Evolutionary conservation across 768 basidiomycete genomes (phyloP), one percentile per base, ranked within the genome.

Genomic region (Lentinula raphanica): DNA sequence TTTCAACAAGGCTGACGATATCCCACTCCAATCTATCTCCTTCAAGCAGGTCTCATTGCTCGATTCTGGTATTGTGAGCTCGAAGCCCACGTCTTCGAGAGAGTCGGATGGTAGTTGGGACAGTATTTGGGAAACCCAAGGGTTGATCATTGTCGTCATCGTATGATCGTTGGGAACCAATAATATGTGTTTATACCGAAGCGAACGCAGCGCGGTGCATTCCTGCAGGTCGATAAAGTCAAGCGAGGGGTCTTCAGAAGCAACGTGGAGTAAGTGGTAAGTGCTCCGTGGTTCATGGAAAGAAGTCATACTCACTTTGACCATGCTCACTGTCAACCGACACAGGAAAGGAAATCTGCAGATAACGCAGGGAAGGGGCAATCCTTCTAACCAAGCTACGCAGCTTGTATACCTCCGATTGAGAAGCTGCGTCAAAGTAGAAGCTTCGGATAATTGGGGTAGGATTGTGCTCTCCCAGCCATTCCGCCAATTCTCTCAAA

Each of bases 191-290:
- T 46, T 56, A 12, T 56, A 56, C n/a, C 23, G 55, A 31, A 56
- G 55, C 11, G 55, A 56, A 11, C 55, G 55, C 29, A 56, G 44
- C n/a, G 25, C 27, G 25, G 55, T 56, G 31, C 55, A 56, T 31
- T 46, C 55, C 42, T 29, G 25, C 25, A 55, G 35, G 27, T 55
- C 38, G 19, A 55, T 55, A 11, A 55, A 42, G n/a, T 55, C 23
- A 27, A n/a, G 54, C 3, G 44, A 28, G 13, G 39, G 13, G 28
- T 42, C 54, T 55, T n/a, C 17, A 40, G 38, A 40, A 44, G 23
- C 32, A 50, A n/a, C n/a, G n/a, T n/a, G n/a, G n/a, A n/a, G n/a
- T n/a, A n/a, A n/a, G n/a, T n/a, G 36, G 36, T 42, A 12, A 27
- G 38, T n/a, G 35, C 44, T 44, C 27, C n/a, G 23, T 29, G 32